Percentiles rank a stretch among this genome's conserved stretches.
phyloP scores from a whole-genome alignment of 306 rosid species.

The Glycyrrhiza uralensis region DNA sequence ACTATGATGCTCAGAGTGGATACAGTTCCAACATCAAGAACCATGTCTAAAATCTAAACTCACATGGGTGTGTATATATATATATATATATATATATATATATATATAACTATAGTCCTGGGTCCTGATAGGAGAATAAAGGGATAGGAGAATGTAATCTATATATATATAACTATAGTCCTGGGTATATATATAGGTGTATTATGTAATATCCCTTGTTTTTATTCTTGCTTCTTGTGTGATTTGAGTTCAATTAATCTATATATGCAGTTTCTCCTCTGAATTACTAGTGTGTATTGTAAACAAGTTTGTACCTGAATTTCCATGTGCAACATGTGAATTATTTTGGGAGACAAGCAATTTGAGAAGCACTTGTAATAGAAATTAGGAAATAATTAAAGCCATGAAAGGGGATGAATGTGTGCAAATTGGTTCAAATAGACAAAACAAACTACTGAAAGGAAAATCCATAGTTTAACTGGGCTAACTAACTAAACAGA shows the following conservation, averaged over 20 bases:
- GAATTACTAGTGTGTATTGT: neutral
- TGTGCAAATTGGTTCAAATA: too few species aligned
- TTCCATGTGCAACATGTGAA: neutral
- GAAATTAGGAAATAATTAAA: neutral
- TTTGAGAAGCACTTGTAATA: neutral
- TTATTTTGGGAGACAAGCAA: neutral
- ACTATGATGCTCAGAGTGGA: conserved; percentile 32
- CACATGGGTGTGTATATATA: neutral
- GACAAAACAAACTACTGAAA: too few species aligned
- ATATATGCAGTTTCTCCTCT: neutral
- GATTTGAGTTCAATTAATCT: neutral
- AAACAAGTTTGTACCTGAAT: neutral
- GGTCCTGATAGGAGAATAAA: too few species aligned
- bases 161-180: neutral
- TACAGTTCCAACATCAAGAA: conserved; percentile 36
- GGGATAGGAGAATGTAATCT: too few species aligned
- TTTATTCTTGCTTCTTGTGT: neutral
- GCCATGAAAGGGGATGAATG: neutral
- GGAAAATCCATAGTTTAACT: too few species aligned
- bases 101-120: too few species aligned
- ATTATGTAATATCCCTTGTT: neutral
- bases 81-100: neutral
- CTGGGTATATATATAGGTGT: neutral
- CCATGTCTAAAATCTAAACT: conserved; percentile 12
- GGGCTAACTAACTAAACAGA: too few species aligned